A percentile compares a stretch with the other conserved stretches of the same genome.
phyloP scores from a whole-genome alignment of 805 yeast genomes.

The Wickerhamiella bombiphila region DNA sequence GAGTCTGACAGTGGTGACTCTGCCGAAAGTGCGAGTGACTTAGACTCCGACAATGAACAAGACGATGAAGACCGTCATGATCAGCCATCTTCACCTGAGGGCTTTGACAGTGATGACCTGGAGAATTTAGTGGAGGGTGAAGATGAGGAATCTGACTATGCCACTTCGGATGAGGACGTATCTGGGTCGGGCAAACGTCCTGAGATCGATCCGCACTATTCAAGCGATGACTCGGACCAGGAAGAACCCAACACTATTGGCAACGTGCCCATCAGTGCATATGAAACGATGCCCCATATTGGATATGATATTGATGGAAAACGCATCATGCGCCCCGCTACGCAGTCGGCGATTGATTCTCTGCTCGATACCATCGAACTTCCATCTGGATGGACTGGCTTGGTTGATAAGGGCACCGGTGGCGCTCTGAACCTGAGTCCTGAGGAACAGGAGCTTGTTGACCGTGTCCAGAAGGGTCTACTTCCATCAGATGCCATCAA shows the following conservation, averaged over 20 bases:
- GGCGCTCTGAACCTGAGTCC: slow-evolving; percentile 60
- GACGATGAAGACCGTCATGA: slow-evolving; percentile 3
- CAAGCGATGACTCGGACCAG: slow-evolving; percentile 79
- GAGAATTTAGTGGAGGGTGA: slow-evolving; percentile 15
- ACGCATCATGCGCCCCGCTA: slow-evolving; percentile 97
- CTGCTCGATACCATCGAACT: slow-evolving; percentile 79
- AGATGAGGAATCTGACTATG: slow-evolving; percentile 29
- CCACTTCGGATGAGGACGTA: slow-evolving; percentile 24
- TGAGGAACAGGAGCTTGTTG: slow-evolving; percentile 80
- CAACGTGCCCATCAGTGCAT: slow-evolving; percentile 80
- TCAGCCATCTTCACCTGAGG: slow-evolving; percentile 11
- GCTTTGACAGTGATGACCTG: slow-evolving; percentile 15
- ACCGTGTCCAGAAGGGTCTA: slow-evolving; percentile 73
- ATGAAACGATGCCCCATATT: slow-evolving; percentile 93
- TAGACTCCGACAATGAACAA: slow-evolving; percentile 2
- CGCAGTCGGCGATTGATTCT: slow-evolving; percentile 86
- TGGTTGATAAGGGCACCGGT: slow-evolving; percentile 83
- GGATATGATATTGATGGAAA: slow-evolving; percentile 97
- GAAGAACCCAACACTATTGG: slow-evolving; percentile 83
- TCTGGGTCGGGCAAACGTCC: slow-evolving; percentile 55
- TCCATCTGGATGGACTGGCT: slow-evolving; percentile 98
- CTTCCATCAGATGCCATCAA: slow-evolving; percentile 64
- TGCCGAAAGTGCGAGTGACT: slow-evolving; percentile 4
- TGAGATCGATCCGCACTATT: slow-evolving; percentile 89
- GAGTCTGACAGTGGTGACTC: slow-evolving; percentile 2